Percentiles rank a stretch among this genome's conserved stretches.
phyloP scores from a whole-genome alignment of 2,329 filamentous ascomycete genomes.

The Drechslerella dactyloides region DNA sequence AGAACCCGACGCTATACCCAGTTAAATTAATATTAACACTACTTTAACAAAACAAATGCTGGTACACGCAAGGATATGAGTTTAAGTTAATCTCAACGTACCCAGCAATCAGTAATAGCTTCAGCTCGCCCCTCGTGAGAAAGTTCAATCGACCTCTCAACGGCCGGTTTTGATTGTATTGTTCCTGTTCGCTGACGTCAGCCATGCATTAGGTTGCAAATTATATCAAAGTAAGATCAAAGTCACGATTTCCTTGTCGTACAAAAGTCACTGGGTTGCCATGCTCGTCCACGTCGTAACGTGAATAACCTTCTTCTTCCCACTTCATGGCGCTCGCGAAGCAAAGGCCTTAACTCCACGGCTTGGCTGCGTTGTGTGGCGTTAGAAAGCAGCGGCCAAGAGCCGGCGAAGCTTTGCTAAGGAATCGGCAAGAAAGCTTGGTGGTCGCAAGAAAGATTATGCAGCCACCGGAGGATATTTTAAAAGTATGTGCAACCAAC shows the following conservation, averaged over 20 bases:
- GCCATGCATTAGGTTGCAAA: neutral
- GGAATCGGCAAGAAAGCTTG: slow-evolving; percentile 34
- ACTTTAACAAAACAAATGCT: too few species aligned
- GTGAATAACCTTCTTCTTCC: slow-evolving; percentile 46
- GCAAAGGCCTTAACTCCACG: neutral
- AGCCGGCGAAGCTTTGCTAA: slow-evolving; percentile 42
- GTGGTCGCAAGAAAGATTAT: slow-evolving; percentile 4
- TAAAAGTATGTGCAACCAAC: too few species aligned
- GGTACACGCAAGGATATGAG: neutral
- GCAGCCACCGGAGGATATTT: slow-evolving; percentile 10
- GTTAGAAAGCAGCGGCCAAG: slow-evolving; percentile 2
- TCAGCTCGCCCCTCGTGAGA: slow-evolving; percentile 35
- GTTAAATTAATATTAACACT: neutral
- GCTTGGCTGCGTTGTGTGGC: neutral
- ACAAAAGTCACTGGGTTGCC: slow-evolving; percentile 44
- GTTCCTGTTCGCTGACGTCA: slow-evolving; percentile 19
- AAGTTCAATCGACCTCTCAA: slow-evolving; percentile 34
- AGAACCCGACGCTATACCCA: slow-evolving; percentile 74
- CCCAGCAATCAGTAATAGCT: slow-evolving; percentile 41
- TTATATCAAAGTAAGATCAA: too few species aligned
- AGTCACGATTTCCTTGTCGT: neutral
- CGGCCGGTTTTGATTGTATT: slow-evolving; percentile 37
- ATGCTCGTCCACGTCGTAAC: slow-evolving; percentile 49
- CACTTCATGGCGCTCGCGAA: slow-evolving; percentile 41
- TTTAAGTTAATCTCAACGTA: slow-evolving; percentile 8